A percentile compares a stretch with the other conserved stretches of the same genome.
Evolutionary conservation across 768 basidiomycete genomes (phyloP).

Genomic region (Psilocybe tampanensis): DNA sequence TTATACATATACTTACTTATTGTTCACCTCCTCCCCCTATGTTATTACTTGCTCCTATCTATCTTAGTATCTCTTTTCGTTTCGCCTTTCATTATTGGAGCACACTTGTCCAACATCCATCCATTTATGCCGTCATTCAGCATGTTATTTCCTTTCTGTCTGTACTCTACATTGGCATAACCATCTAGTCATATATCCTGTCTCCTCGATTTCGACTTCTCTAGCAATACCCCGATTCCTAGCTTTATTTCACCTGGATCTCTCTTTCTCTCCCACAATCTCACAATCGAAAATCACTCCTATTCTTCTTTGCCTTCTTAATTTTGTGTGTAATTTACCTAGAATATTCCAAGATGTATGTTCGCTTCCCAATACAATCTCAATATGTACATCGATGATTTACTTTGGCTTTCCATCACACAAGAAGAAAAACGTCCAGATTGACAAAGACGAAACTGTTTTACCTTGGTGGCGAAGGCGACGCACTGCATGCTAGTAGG

Average conservation of each 20-base stretch:
- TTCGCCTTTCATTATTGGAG: constrained; percentile 5
- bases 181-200: neutral
- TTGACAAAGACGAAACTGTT: too few species aligned
- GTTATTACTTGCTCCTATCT: neutral
- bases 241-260: neutral
- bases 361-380: neutral
- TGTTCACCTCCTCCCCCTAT: neutral
- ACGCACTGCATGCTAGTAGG: too few species aligned
- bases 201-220: neutral
- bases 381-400: neutral
- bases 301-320: too few species aligned
- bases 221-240: neutral
- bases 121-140: constrained; percentile 14
- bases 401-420: too few species aligned
- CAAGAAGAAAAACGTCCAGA: too few species aligned
- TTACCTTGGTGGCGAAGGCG: too few species aligned
- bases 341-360: constrained; percentile 6
- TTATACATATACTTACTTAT: neutral
- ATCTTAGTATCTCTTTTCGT: constrained; percentile 6
- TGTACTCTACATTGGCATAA: constrained; percentile 13
- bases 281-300: neutral
- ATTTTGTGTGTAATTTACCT: neutral
- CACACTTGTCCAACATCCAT: constrained; percentile 2
- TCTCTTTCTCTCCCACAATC: neutral
- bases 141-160: constrained; percentile 7